Percentiles rank a stretch among this genome's conserved stretches.
These are phyloP conservation scores for Blepharisma japonicum DNA, from an alignment of 73 alveolate species.

Conservation along the genomic window DNA sequence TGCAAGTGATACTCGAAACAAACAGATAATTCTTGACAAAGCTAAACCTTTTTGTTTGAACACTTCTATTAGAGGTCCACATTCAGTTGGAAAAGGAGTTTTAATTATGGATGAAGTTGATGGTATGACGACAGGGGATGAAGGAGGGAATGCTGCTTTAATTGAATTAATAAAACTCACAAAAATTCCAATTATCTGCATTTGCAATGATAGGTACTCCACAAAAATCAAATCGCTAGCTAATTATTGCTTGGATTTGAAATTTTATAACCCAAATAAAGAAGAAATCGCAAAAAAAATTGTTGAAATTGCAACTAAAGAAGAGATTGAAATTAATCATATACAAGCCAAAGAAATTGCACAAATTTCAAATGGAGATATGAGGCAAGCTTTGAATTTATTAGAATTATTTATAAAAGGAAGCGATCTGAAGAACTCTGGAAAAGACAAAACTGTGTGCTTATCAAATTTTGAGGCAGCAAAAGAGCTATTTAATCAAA, in stretches of 20 bases:
- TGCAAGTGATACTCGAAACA: slow-evolving; percentile 94
- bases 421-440: background rate
- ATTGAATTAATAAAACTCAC: slow-evolving; percentile 90
- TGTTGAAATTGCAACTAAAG: slow-evolving; percentile 72
- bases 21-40: slow-evolving; percentile 65
- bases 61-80: slow-evolving; percentile 46
- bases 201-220: slow-evolving; percentile 90
- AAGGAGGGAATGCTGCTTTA: slow-evolving; percentile 94
- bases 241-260: slow-evolving; percentile 91
- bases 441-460: slow-evolving; percentile 53
- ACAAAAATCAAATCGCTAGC: slow-evolving; percentile 74
- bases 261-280: slow-evolving; percentile 84
- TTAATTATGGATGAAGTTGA: slow-evolving; percentile 98
- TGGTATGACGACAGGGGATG: slow-evolving; percentile 97
- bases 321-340: slow-evolving; percentile 68
- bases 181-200: slow-evolving; percentile 96
- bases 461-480: slow-evolving; percentile 89
- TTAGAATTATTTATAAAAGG: slow-evolving; percentile 65
- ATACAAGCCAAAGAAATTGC: slow-evolving; percentile 69
- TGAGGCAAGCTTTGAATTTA: slow-evolving; percentile 81
- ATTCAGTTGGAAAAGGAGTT: slow-evolving; percentile 49
- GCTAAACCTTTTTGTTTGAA: slow-evolving; percentile 44
- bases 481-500: slow-evolving; percentile 60
- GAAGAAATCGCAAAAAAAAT: slow-evolving; percentile 66
- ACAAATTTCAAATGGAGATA: slow-evolving; percentile 85